Evolutionary conservation across 192 early-diverging fungal species (phyloP), one percentile per base, ranked within the genome.

Genomic region (Linnemannia zychae): DNA sequence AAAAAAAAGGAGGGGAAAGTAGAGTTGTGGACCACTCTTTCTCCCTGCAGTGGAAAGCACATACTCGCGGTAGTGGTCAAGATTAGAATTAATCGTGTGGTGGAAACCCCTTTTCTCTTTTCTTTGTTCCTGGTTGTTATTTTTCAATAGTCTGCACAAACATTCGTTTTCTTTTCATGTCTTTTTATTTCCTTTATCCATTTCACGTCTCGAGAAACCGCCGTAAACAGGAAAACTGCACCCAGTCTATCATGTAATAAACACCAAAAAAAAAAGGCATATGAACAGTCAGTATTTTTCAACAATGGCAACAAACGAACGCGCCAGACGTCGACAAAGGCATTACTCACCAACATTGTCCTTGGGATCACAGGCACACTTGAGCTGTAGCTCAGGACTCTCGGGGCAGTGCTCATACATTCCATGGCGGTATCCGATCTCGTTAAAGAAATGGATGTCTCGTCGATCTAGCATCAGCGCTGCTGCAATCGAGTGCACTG

Each of bases 381-480:
- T 91, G 33, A 86, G 72, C 63, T 90, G 90, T 24, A 88, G 68
- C 28, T 82, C 78, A 18, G 80, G 78, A 57, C 92, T 88, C 47
- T 89, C 89, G 3, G 95, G 94, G 84, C 96, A 97, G 81, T 96
- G 94, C 72, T 89, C 88, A 77, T 92, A 94, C 63, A 92, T 90
- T 9, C 88, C 87, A 78, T 97, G 96, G 40, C 86, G 79, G 74
- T 95, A 95, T 2, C 92, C 94, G 71, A 95, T 93, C 67, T 95
- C 93, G 77, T 95, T 89, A 81, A 95, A 95, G 78, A 92, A 95
- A 66, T 94, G 93, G 66, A 96, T 92, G 53, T 95, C 90, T 38
- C 88, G 87, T 74, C 93, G 91, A 34, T 92, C 81, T 52, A 95
- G 70, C 73, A 92, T 90, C 63, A 95, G 60, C 7, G 90, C 91